Conservation (phyloP, 192 early-diverging fungal genomes). For the Coemansia sp. region DNA sequence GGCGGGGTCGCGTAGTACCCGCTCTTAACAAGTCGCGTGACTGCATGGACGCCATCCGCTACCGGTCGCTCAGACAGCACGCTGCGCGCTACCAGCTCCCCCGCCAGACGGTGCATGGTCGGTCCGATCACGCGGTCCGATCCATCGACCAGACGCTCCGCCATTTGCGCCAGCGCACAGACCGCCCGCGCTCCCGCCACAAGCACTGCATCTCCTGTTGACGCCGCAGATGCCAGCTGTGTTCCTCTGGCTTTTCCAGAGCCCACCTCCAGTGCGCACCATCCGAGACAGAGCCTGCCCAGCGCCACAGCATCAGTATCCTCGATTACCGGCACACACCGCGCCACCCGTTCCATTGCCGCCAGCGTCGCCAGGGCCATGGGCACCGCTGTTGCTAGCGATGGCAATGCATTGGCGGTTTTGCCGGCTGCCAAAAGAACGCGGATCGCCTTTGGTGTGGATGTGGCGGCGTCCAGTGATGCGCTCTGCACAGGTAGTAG, state of each 20-base stretch:
- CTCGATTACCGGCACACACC: conserved; percentile 15
- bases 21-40: conserved; percentile 16
- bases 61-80: conserved; percentile 30
- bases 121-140: conserved; percentile 8
- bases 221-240: not conserved
- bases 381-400: not conserved
- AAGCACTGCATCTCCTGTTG: conserved; percentile 7
- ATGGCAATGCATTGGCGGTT: not conserved
- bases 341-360: conserved; percentile 16
- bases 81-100: conserved; percentile 21
- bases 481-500: conserved; percentile 23
- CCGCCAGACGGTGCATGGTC: conserved; percentile 30
- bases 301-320: conserved; percentile 19
- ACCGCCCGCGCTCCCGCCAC: conserved; percentile 12
- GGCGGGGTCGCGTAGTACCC: conserved; percentile 16
- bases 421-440: conserved; percentile 8
- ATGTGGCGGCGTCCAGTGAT: conserved; percentile 18
- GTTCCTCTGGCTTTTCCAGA: not conserved
- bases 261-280: conserved; percentile 6
- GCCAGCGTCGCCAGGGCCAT: conserved; percentile 18
- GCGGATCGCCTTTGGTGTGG: conserved; percentile 14
- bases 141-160: conserved; percentile 1
- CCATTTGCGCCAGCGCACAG: conserved; percentile 13
- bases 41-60: conserved; percentile 21
- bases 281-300: conserved; percentile 22